Base-by-base conservation (phyloP, 148 eudicot genomes). In the Polygonum aviculare region DNA sequence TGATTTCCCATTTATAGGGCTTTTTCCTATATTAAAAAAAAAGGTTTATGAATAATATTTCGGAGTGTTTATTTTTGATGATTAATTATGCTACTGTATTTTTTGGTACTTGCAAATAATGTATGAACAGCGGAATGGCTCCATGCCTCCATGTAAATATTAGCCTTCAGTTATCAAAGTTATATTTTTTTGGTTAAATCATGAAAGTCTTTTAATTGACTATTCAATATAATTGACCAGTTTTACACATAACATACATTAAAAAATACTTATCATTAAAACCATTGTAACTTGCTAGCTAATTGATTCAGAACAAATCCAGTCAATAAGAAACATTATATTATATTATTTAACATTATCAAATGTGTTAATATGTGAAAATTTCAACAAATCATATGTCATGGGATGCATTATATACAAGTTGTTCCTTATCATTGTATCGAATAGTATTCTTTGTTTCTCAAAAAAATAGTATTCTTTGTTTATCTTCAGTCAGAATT, bases 331-430 rank as follows among this genome's bases (percentile, higher is more conserved):
- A 18, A 67, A 36, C 41, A 15, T 36, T 16, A 67, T 4, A 35
- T 2, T 67, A 67, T 67, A 33, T 33, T 65, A 67, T 67, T 67
- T 67, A 67, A 15, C 19, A 67, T 67, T 38, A 36, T 67, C 21
- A 67, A 15, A 2, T 67, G 45, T 67, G 45, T 38, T 59, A 67
- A 67, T 67, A 67, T 36, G 44, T 14, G 45, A 19, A 67, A 38
- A 4, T 15, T 67, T 67, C 72, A 67, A 14, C 72, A 44, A 67
- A 67, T 67, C 10, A 67, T 67, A 67, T 33, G 5, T 67, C 72
- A 67, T 67, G 72, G 18, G 2, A 26, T 62, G 69, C 38, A 62
- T 67, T 33, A 12, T 65, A 3, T 12, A 12, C 15, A 19, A 0
- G 5, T 26, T 26, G 18, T 35, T 67, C 72, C 7, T 1, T 35